Evolutionary conservation across 1,139 yeast species (phyloP).

Genomic region (Taphrina betulina): DNA sequence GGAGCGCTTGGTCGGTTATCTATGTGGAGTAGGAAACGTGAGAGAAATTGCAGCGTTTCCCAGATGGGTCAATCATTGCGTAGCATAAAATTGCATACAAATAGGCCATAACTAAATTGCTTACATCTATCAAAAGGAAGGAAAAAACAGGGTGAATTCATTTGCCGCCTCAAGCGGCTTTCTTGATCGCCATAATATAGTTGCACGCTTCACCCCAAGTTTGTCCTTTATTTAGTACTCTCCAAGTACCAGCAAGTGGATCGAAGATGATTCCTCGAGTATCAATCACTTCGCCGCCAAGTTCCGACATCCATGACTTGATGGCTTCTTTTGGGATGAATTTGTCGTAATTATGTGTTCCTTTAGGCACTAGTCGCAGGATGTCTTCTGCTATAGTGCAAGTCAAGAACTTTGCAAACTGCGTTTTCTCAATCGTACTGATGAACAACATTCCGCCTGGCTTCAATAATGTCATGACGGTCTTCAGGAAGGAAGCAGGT

Average conservation of each 20-base stretch:
- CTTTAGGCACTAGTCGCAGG: conserved; percentile 77
- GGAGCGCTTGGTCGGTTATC: conserved; percentile 74
- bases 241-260: conserved; percentile 31
- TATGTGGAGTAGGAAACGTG: conserved; percentile 70
- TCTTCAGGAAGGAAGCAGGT: conserved; percentile 69
- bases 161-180: background rate
- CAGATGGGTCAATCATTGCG: conserved; percentile 52
- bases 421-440: conserved; percentile 88
- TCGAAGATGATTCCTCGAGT: conserved; percentile 34
- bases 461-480: conserved; percentile 65
- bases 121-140: too few species aligned
- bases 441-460: conserved; percentile 83
- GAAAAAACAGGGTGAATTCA: too few species aligned
- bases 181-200: conserved; percentile 19
- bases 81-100: conserved; percentile 1
- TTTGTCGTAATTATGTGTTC: conserved; percentile 85
- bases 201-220: conserved; percentile 33
- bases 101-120: too few species aligned
- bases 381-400: conserved; percentile 85
- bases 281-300: conserved; percentile 43
- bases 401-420: conserved; percentile 89
- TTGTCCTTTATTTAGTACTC: conserved; percentile 11
- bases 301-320: conserved; percentile 56
- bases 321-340: conserved; percentile 79
- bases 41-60: conserved; percentile 88